Conservation (phyloP, 2,329 filamentous ascomycete species). For the Pseudocercospora macadamiae region DNA sequence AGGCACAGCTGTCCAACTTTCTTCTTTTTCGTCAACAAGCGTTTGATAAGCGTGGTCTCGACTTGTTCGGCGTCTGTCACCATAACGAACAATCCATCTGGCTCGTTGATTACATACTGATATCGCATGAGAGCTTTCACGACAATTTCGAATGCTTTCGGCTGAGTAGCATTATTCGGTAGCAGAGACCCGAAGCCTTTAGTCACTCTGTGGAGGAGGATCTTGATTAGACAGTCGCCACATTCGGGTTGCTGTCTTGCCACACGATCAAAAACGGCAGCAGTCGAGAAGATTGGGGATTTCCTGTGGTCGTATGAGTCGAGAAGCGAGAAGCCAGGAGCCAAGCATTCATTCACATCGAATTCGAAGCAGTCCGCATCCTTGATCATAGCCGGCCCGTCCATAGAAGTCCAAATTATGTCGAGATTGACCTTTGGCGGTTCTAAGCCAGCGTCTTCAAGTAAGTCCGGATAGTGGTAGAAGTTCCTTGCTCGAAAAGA, state of each 20-base stretch:
- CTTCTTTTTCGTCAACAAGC: conserved; percentile 7
- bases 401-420: conserved; percentile 9
- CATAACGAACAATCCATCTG: conserved; percentile 13
- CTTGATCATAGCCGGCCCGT: conserved; percentile 1
- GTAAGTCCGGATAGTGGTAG: conserved; percentile 2
- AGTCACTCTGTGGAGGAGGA: background rate
- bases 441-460: background rate
- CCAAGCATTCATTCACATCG: conserved; percentile 10
- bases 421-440: conserved; percentile 13
- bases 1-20: conserved; percentile 8
- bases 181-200: conserved; percentile 1
- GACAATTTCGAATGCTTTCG: background rate
- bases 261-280: background rate
- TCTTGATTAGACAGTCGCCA: conserved; percentile 3
- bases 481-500: background rate
- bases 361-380: conserved; percentile 4
- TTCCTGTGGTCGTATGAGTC: background rate
- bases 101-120: conserved; percentile 11
- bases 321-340: conserved; percentile 5
- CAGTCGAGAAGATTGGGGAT: conserved; percentile 4
- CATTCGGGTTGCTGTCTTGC: conserved; percentile 5
- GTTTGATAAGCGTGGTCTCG: conserved; percentile 7
- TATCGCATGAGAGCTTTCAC: conserved; percentile 9
- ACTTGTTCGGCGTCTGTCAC: conserved; percentile 14
- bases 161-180: background rate